Evolutionary conservation across 2,329 filamentous ascomycete species (phyloP).

Genomic region (Zymoseptoria tritici): DNA sequence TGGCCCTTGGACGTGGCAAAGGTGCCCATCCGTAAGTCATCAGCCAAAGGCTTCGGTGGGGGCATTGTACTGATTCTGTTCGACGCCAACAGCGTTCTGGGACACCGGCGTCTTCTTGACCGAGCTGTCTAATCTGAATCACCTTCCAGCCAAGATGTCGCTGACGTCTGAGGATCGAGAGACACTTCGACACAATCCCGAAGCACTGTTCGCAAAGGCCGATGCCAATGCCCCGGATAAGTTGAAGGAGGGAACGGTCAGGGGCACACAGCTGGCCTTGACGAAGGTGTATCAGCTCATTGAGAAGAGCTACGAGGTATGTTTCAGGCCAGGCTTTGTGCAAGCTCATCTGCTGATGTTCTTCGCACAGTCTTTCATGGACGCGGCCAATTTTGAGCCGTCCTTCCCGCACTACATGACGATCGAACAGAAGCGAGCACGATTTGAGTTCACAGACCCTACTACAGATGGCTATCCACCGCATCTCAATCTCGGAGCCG

Average conservation of each 20-base stretch:
- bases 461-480: conserved; percentile 23
- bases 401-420: conserved; percentile 13
- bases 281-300: conserved; percentile 17
- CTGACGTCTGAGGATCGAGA: conserved; percentile 9
- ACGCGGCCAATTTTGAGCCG: conserved; percentile 18
- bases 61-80: not conserved
- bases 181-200: conserved; percentile 12
- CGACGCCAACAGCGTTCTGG: conserved; percentile 3
- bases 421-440: conserved; percentile 13
- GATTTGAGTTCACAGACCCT: conserved; percentile 16
- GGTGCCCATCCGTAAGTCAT: conserved; percentile 4
- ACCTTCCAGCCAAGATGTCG: conserved; percentile 6
- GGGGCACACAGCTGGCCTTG: conserved; percentile 16
- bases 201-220: conserved; percentile 9
- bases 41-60: no score
- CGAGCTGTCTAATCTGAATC: conserved; percentile 9
- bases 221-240: conserved; percentile 8
- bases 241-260: conserved; percentile 13
- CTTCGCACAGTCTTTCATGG: conserved; percentile 10
- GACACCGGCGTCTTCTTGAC: conserved; percentile 16
- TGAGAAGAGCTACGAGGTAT: conserved; percentile 14
- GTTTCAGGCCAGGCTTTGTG: not conserved
- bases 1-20: conserved; percentile 11
- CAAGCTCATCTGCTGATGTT: not conserved
- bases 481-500: conserved; percentile 22